Base-by-base conservation (phyloP, 306 rosid genomes). In the Medicago ruthenica region DNA sequence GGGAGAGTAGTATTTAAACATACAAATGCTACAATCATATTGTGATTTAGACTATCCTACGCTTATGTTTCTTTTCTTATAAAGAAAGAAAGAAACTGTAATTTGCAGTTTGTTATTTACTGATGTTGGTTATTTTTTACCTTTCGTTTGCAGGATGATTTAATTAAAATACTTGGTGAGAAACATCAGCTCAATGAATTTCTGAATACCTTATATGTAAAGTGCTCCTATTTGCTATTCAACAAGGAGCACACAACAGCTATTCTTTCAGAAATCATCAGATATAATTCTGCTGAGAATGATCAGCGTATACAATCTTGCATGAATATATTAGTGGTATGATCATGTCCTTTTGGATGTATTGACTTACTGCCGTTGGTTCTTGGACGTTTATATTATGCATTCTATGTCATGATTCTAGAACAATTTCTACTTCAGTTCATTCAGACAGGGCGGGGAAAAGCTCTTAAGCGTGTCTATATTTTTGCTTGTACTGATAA, bases 201-300 rank as follows among this genome's bases (percentile, higher is more conserved):
- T 74, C 87, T 92, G 79, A 82, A 81, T 82, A 74, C 82, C 79
- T 81, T 92, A 78, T 86, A 89, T 17, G 82, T 95, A 75, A 92
- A 92, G 81, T 90, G 96, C 71, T 88, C 98, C 70, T 88, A 90
- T 86, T 84, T 88, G 65, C 92, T 95, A 74, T 95, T 95, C 93
- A 88, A 90, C 88, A 95, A 92, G 93, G 99, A 95, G 84, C 97
- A 95, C 45, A 92, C 89, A 69, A 88, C 88, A 80, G 93, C 84
- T 67, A 69, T 90, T 87, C 88, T 92, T 82, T 81, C 85, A 81
- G 96, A 92, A 84, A 83, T 76, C 67, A 50, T 73, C 71, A 70
- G 60, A 27, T 86, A 82, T 42, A 95, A 89, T 80, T 84, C 91
- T 59, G 57, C 88, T 20, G 90, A 87, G 60, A 85, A 85, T 84